phyloP scores from a whole-genome alignment of 345 rosid species.

The Salix caprea region DNA sequence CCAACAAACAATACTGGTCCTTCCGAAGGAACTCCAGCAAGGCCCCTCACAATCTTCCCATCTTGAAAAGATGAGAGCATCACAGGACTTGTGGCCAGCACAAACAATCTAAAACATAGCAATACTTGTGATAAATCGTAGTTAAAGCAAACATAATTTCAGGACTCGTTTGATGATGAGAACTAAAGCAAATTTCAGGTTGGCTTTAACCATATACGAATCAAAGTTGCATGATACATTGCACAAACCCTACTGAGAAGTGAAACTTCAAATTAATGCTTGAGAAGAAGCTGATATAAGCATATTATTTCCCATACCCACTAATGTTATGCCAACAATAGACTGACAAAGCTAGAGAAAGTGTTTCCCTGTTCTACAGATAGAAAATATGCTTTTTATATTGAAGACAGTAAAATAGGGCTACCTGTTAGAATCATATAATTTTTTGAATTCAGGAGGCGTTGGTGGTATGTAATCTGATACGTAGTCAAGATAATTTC shows the following conservation, averaged over 20 bases:
- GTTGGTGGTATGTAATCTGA: slow-evolving; percentile 54
- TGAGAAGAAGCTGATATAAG: not conserved
- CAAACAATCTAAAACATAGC: slow-evolving; percentile 29
- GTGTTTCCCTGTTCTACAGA: not conserved
- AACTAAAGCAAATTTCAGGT: not conserved
- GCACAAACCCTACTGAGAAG: no score
- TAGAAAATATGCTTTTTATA: not conserved
- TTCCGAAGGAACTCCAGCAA: slow-evolving; percentile 65
- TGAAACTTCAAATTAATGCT: not conserved
- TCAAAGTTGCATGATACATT: no score
- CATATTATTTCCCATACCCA: no score
- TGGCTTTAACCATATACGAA: not conserved
- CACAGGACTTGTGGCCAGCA: slow-evolving; percentile 44
- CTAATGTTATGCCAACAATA: not conserved
- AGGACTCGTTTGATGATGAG: not conserved
- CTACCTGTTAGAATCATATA: slow-evolving; percentile 37
- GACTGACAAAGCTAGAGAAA: not conserved
- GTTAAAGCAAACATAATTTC: not conserved
- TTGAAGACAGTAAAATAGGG: not conserved
- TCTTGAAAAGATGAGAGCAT: slow-evolving; percentile 65
- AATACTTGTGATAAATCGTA: not conserved
- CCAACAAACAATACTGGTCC: slow-evolving; percentile 80
- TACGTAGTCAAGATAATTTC: slow-evolving; percentile 33
- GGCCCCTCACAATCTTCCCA: slow-evolving; percentile 61
- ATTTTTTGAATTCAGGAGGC: slow-evolving; percentile 37